A percentile compares a stretch with the other conserved stretches of the same genome.
Conservation (phyloP, 495 filamentous ascomycete species). For the Hypoxylon subgilvum region DNA sequence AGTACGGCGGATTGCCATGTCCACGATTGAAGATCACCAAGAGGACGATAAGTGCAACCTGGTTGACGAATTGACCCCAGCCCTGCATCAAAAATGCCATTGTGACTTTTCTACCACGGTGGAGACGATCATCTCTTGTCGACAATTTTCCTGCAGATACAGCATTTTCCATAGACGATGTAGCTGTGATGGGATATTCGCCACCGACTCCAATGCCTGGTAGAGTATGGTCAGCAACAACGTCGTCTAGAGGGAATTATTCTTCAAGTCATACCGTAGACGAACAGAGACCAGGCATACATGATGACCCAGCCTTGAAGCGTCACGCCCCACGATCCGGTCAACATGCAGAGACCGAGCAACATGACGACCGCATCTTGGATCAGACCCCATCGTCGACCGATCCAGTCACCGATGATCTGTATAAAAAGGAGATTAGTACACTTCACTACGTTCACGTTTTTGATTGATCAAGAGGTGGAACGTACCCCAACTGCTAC, state of each 20-base stretch:
- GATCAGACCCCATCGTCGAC: conserved; percentile 88
- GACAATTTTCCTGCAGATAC: conserved; percentile 83
- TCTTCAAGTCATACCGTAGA: conserved; percentile 67
- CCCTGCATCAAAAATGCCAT: conserved; percentile 96
- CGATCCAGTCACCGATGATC: conserved; percentile 68
- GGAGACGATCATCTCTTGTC: conserved; percentile 85
- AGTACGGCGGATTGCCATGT: conserved; percentile 74
- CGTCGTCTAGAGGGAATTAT: neutral
- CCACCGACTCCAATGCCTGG: conserved; percentile 83
- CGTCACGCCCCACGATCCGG: conserved; percentile 80
- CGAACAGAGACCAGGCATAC: conserved; percentile 87
- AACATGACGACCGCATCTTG: conserved; percentile 95
- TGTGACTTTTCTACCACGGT: conserved; percentile 91
- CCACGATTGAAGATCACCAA: conserved; percentile 82
- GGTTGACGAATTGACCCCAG: conserved; percentile 94
- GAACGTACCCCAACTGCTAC: conserved; percentile 68
- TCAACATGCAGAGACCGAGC: conserved; percentile 83
- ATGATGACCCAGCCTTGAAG: conserved; percentile 91
- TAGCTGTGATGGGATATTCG: conserved; percentile 94
- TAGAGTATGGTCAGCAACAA: conserved; percentile 10
- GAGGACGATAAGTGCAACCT: conserved; percentile 79
- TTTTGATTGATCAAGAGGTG: conserved; percentile 41
- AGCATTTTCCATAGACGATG: conserved; percentile 92
- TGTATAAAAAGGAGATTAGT: conserved; percentile 17
- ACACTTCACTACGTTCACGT: conserved; percentile 30